A percentile compares a stretch with the other conserved stretches of the same genome.
These are phyloP conservation scores for Blepharisma undulans DNA, from an alignment of 169 alveolate genomes.

Conservation along the genomic window DNA sequence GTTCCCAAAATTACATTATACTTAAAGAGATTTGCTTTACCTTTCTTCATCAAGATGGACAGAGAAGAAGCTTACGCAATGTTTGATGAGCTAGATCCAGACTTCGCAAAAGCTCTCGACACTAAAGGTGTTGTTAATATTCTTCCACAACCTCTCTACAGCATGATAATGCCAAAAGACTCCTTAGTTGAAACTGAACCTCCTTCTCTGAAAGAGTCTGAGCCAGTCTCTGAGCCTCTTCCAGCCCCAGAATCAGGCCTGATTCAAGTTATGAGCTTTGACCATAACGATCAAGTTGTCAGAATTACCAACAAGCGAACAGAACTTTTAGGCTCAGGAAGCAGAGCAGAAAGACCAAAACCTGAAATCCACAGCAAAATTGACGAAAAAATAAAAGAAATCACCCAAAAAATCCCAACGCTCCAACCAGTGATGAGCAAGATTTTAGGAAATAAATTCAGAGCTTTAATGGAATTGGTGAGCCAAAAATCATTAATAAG, in stretches of 20 bases:
- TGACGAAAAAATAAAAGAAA: background rate
- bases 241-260: background rate
- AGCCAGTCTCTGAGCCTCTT: background rate
- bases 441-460: constrained; percentile 1
- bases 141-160: background rate
- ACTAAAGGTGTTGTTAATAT: constrained; percentile 17
- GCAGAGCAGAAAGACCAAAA: background rate
- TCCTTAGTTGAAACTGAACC: background rate
- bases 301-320: background rate
- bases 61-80: constrained; percentile 15
- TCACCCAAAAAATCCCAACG: constrained; percentile 16
- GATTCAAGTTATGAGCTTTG: background rate
- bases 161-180: background rate
- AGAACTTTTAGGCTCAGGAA: background rate
- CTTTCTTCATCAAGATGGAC: constrained; percentile 20
- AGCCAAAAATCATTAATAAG: background rate
- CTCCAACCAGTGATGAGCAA: constrained; percentile 18
- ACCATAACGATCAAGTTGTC: background rate
- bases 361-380: background rate
- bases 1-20: background rate
- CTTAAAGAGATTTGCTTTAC: constrained; percentile 4
- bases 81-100: constrained; percentile 28
- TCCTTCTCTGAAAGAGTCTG: background rate
- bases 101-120: background rate
- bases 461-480: background rate